Percentiles rank a stretch among this genome's conserved stretches.
Evolutionary conservation across 768 basidiomycete species (phyloP).

Genomic region (Boletus rubroflammeus): DNA sequence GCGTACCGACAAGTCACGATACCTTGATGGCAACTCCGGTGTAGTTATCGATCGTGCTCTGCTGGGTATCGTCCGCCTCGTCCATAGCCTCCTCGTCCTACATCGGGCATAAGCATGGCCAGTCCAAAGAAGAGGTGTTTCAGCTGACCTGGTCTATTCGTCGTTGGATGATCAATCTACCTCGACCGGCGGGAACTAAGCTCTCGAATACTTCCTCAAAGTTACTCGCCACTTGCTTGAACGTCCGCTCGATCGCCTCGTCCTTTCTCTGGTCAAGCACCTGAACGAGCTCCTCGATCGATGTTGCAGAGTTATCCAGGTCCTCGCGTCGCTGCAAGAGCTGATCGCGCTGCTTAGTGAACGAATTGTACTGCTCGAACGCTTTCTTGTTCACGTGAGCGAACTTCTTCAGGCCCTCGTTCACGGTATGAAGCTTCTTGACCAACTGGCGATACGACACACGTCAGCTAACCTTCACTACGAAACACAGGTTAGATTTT

Average conservation of each 20-base stretch:
- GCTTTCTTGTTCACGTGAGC: constrained; percentile 99
- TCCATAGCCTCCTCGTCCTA: constrained; percentile 69
- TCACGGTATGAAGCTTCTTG: constrained; percentile 88
- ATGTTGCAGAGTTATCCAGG: constrained; percentile 81
- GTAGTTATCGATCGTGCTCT: constrained; percentile 85
- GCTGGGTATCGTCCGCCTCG: constrained; percentile 69
- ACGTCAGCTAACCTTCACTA: neutral
- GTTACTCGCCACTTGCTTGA: constrained; percentile 96
- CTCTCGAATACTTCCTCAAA: constrained; percentile 97
- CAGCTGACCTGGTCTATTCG: constrained; percentile 71
- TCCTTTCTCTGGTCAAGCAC: constrained; percentile 96
- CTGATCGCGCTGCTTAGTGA: constrained; percentile 96
- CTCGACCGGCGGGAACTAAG: constrained; percentile 90
- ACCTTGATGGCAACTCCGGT: constrained; percentile 97
- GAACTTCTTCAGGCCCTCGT: constrained; percentile 93
- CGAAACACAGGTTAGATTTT: neutral
- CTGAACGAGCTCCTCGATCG: constrained; percentile 90
- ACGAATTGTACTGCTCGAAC: constrained; percentile 96
- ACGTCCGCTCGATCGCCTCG: constrained; percentile 97
- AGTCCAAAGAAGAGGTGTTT: neutral
- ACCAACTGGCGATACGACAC: constrained; percentile 56
- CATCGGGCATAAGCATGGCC: neutral
- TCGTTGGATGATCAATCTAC: constrained; percentile 88
- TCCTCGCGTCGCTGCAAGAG: constrained; percentile 84
- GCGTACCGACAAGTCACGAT: neutral